Conservation (phyloP, 2,329 filamentous ascomycete species). For the Alternaria ventricosa region DNA sequence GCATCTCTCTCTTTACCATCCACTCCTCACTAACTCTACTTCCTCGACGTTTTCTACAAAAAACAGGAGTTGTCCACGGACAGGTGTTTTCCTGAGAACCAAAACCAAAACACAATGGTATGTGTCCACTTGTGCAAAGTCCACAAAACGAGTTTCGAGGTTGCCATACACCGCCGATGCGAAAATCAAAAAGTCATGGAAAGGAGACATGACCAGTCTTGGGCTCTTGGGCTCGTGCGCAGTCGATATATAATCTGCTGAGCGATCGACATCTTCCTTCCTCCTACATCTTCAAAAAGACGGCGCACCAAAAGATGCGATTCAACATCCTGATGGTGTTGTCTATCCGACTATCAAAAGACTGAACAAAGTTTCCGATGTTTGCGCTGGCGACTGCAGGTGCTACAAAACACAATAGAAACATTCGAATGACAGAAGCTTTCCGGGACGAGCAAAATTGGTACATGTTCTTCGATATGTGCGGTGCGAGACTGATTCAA, state of each 20-base stretch:
- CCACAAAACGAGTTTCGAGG: neutral
- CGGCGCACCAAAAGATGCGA: too few species aligned
- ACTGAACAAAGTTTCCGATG: too few species aligned
- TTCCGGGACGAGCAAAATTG: too few species aligned
- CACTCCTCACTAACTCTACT: neutral
- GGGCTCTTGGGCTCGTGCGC: neutral
- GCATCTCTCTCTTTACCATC: neutral
- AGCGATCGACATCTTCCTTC: neutral
- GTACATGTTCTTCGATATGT: too few species aligned
- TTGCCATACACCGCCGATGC: neutral
- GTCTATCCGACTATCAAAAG: too few species aligned
- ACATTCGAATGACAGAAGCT: too few species aligned
- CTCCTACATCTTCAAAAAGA: too few species aligned
- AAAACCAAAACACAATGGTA: neutral
- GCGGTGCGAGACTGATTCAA: neutral
- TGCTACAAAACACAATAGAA: too few species aligned
- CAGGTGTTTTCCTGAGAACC: neutral
- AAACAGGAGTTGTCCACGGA: neutral
- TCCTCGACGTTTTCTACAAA: neutral
- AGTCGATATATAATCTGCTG: neutral
- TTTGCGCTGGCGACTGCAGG: too few species aligned
- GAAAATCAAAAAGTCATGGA: accelerated
- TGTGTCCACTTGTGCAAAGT: neutral
- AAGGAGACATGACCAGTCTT: neutral
- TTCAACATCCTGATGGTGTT: too few species aligned